Evolutionary conservation across 352 stramenopile genomes (phyloP).

Genomic region (Globisporangium rhizosaccharum): DNA sequence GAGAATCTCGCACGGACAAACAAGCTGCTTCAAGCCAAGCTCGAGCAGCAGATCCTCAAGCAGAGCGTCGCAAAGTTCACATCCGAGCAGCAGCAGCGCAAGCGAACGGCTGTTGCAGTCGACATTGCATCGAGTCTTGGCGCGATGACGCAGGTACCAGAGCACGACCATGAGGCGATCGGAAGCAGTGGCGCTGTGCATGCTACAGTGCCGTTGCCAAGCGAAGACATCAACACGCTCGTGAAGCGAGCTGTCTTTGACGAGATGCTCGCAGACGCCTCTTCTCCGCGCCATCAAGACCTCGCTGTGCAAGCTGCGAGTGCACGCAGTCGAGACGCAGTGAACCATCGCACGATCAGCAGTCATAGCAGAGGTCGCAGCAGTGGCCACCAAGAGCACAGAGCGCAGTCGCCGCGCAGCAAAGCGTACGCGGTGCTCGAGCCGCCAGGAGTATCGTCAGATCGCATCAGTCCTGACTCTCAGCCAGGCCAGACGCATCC

Average conservation of each 20-base stretch:
- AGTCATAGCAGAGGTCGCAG: neutral
- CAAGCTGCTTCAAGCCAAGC: conserved; percentile 47
- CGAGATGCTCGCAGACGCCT: neutral
- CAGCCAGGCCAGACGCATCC: neutral
- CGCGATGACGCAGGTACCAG: neutral
- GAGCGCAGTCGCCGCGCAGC: neutral
- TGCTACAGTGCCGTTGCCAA: neutral
- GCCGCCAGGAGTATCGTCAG: neutral
- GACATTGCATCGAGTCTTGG: conserved; percentile 2
- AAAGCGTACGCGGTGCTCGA: neutral
- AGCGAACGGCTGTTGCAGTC: neutral
- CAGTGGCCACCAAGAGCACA: neutral
- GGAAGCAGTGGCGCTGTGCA: neutral
- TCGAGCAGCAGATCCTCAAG: conserved; percentile 70
- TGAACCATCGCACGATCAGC: too few species aligned
- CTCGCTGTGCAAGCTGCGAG: neutral
- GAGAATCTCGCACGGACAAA: conserved; percentile 58
- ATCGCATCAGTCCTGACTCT: too few species aligned
- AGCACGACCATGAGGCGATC: neutral
- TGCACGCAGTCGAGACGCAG: neutral
- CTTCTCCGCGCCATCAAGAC: neutral
- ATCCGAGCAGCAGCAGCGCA: conserved; percentile 19
- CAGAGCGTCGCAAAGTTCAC: conserved; percentile 29
- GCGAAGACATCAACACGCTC: neutral
- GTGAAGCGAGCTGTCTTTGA: conserved; percentile 5